Percentiles rank a stretch among this genome's conserved stretches.
Conservation (phyloP, 1,139 yeast species). For the Candida mesenterica region DNA sequence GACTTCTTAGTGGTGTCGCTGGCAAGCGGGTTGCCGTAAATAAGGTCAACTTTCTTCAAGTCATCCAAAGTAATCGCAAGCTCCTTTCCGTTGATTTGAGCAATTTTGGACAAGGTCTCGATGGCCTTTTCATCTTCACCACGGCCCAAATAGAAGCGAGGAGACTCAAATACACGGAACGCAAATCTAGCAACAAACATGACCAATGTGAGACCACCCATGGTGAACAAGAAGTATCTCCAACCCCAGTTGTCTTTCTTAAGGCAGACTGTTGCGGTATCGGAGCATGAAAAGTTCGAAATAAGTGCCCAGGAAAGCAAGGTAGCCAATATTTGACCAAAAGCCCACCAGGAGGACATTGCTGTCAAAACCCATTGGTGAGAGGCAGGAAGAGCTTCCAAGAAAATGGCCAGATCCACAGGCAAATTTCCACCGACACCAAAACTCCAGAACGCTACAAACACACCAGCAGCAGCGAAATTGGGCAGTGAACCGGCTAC, state of each 20-base stretch:
- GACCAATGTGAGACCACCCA: constrained; percentile 41
- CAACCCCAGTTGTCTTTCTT: constrained; percentile 43
- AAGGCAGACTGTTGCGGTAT: constrained; percentile 21
- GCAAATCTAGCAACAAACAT: constrained; percentile 36
- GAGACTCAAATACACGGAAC: constrained; percentile 41
- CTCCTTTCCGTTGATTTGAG: constrained; percentile 29
- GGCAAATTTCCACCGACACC: constrained; percentile 49
- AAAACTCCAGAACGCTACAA: constrained; percentile 42
- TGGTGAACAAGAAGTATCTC: constrained; percentile 42
- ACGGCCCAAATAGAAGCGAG: constrained; percentile 37
- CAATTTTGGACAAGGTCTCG: constrained; percentile 36
- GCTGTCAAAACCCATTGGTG: constrained; percentile 43
- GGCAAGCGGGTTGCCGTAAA: constrained; percentile 7
- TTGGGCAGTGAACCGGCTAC: constrained; percentile 41
- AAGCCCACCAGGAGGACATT: constrained; percentile 46
- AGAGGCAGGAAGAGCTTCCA: constrained; percentile 39
- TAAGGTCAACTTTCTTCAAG: constrained; percentile 26
- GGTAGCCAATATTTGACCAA: constrained; percentile 41
- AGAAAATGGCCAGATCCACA: constrained; percentile 44
- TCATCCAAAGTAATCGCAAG: constrained; percentile 31
- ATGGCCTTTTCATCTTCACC: constrained; percentile 39
- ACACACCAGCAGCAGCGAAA: constrained; percentile 40
- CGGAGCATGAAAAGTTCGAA: constrained; percentile 36
- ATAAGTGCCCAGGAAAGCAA: constrained; percentile 42
- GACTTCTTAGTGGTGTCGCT: constrained; percentile 2